Evolutionary conservation across 345 rosid species (phyloP).

Genomic region (Aquilaria malaccensis): DNA sequence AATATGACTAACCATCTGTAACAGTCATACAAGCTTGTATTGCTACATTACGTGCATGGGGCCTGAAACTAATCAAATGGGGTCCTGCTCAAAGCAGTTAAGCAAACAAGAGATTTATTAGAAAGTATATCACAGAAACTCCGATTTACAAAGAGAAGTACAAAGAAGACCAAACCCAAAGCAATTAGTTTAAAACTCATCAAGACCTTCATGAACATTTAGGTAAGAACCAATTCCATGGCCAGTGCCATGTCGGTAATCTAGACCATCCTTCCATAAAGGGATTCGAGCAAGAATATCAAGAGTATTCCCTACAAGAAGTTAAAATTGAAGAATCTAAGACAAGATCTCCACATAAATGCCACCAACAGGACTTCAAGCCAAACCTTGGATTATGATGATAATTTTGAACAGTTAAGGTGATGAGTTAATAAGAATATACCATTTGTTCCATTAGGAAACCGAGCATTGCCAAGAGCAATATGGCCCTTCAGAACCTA

Average conservation of each 20-base stretch:
- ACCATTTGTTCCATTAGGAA: constrained; percentile 93
- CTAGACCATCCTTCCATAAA: constrained; percentile 89
- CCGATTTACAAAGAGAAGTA: neutral
- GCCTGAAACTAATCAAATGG: constrained; percentile 82
- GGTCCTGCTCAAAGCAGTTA: constrained; percentile 59
- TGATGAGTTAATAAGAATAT: constrained; percentile 13
- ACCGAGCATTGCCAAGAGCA: constrained; percentile 72
- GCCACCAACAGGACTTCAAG: neutral
- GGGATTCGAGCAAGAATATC: constrained; percentile 93
- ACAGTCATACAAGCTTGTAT: constrained; percentile 98
- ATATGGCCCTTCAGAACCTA: constrained; percentile 97
- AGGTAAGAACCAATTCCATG: constrained; percentile 98
- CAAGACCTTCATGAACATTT: constrained; percentile 87
- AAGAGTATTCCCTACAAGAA: constrained; percentile 60
- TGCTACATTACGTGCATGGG: constrained; percentile 75
- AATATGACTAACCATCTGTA: constrained; percentile 72
- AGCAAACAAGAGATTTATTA: neutral
- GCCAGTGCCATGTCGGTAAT: constrained; percentile 97
- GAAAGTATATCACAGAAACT: constrained; percentile 1
- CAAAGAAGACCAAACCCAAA: constrained; percentile 4
- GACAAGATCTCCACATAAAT: neutral
- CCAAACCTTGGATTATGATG: constrained; percentile 2
- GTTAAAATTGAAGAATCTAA: constrained; percentile 1
- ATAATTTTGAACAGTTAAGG: constrained; percentile 2
- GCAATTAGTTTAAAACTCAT: constrained; percentile 7